Base-by-base conservation (phyloP, 768 basidiomycete genomes). In the Calocybe gangraenosa region DNA sequence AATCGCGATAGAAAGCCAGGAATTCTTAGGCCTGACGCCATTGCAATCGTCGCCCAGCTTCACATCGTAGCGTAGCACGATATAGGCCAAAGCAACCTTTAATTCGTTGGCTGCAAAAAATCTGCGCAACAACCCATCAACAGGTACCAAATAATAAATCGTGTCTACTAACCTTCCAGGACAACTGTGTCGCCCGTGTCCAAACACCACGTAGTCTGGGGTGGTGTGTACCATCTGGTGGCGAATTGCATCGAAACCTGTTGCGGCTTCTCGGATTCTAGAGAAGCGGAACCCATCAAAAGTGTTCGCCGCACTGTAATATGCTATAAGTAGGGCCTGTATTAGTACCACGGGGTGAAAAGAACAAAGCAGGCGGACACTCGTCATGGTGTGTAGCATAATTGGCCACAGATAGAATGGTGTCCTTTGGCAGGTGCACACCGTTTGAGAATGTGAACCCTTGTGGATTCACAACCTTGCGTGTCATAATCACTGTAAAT, bases 81-180 rank as follows among this genome's bases (percentile, higher is more conserved):
- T 36, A 21, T 47, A 23, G 20, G 46, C 46, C 14, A 47, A 22
- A 2, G 34, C 33, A 7, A 41, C 7, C 14, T 47, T 47, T 6
- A 47, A 30, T 22, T 47, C 46, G 21, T 47, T 47, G 3, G 46
- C 46, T 3, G 46, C 46, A 30, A 47, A 41, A 13, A 47, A 47
- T 22, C 40, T 46, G 10, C 30, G 7, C 17, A 33, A 19, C 8
- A 7, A 6, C 9, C 20, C 18, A 30, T 8, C 19, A 22, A 28
- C 6, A 32, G n/a, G n/a, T n/a, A n/a, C n/a, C 17, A 7, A 4
- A 37, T 37, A 37, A 8, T 14, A 21, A 8, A n/a, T 18, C 8
- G 15, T 3, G 3, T n/a, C n/a, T n/a, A n/a, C n/a, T n/a, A n/a
- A 33, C 44, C 17, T 17, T 17, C 45, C 45, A 18, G 45, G 45